A percentile compares a stretch with the other conserved stretches of the same genome.
Evolutionary conservation across 2,329 filamentous ascomycete genomes (phyloP).

Genomic region (Calonectria naviculata): DNA sequence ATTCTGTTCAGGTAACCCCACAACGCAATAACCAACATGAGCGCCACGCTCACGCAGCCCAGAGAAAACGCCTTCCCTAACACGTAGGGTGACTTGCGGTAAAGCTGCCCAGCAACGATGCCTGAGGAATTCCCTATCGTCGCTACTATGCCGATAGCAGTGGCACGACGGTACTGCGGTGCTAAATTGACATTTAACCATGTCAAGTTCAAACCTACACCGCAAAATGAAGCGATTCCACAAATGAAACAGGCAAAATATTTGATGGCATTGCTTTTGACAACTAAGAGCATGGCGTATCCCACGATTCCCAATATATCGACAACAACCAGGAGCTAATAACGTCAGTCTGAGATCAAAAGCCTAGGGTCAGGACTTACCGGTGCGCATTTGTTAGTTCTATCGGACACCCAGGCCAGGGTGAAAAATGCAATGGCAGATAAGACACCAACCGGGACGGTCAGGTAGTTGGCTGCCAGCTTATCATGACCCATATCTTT

Average conservation of each 20-base stretch:
- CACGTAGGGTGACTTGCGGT: slow-evolving; percentile 38
- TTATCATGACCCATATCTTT: slow-evolving; percentile 59
- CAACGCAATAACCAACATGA: not conserved
- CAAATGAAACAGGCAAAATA: slow-evolving; percentile 60
- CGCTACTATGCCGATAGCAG: slow-evolving; percentile 54
- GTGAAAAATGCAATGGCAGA: slow-evolving; percentile 56
- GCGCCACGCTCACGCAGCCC: not conserved
- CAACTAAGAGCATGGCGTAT: slow-evolving; percentile 56
- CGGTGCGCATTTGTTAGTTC: slow-evolving; percentile 42
- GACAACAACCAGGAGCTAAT: not conserved
- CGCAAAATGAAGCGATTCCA: slow-evolving; percentile 56
- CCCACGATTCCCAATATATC: slow-evolving; percentile 48
- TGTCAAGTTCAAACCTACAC: slow-evolving; percentile 55
- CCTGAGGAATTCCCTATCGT: slow-evolving; percentile 47
- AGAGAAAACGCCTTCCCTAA: slow-evolving; percentile 10
- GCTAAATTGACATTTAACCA: slow-evolving; percentile 56
- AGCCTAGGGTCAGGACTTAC: not conserved
- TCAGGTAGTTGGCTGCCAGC: slow-evolving; percentile 61
- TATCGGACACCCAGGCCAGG: slow-evolving; percentile 57
- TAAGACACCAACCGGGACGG: slow-evolving; percentile 63
- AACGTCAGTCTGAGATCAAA: not conserved
- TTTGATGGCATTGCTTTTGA: slow-evolving; percentile 59
- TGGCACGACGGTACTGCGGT: slow-evolving; percentile 54
- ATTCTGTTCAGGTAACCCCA: not conserved
- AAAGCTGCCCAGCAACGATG: slow-evolving; percentile 49